A percentile compares a stretch with the other conserved stretches of the same genome.
Conservation (phyloP, 2,329 filamentous ascomycete species). For the Xylaria sp. region DNA sequence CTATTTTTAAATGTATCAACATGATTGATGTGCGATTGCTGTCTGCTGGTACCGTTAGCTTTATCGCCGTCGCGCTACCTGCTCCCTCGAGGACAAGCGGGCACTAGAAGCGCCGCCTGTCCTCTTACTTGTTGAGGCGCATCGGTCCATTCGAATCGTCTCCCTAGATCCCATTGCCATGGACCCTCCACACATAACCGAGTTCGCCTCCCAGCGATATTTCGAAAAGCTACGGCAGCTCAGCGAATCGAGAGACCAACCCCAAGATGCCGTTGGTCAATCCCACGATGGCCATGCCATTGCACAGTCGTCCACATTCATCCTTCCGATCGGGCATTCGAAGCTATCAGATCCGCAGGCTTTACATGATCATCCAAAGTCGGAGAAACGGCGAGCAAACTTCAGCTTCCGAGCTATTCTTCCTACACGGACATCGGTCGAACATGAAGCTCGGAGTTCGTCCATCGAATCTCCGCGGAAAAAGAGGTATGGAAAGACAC, state of each 20-base stretch:
- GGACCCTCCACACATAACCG: slow-evolving; percentile 72
- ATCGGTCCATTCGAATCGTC: slow-evolving; percentile 33
- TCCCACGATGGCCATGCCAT: slow-evolving; percentile 45
- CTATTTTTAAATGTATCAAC: slow-evolving; percentile 46
- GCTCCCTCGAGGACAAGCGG: slow-evolving; percentile 46
- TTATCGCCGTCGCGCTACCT: slow-evolving; percentile 44
- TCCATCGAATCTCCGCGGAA: slow-evolving; percentile 44
- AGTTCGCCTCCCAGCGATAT: slow-evolving; percentile 74
- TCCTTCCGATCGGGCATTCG: slow-evolving; percentile 57
- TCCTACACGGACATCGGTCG: slow-evolving; percentile 47
- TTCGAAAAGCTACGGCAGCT: slow-evolving; percentile 70
- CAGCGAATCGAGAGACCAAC: slow-evolving; percentile 60
- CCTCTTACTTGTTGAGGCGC: slow-evolving; percentile 41
- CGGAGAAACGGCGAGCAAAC: slow-evolving; percentile 48
- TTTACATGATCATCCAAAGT: slow-evolving; percentile 50
- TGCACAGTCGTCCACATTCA: slow-evolving; percentile 57
- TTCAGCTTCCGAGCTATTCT: slow-evolving; percentile 50
- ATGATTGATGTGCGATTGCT: slow-evolving; percentile 48
- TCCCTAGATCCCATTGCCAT: slow-evolving; percentile 54
- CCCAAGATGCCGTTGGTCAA: slow-evolving; percentile 49
- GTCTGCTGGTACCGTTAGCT: slow-evolving; percentile 43
- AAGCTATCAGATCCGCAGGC: slow-evolving; percentile 50
- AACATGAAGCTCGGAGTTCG: slow-evolving; percentile 47
- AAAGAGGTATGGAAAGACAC: slow-evolving; percentile 42
- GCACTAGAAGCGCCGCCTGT: slow-evolving; percentile 43